phyloP scores from a whole-genome alignment of 768 basidiomycete genomes.

The Podaxis rugospora region DNA sequence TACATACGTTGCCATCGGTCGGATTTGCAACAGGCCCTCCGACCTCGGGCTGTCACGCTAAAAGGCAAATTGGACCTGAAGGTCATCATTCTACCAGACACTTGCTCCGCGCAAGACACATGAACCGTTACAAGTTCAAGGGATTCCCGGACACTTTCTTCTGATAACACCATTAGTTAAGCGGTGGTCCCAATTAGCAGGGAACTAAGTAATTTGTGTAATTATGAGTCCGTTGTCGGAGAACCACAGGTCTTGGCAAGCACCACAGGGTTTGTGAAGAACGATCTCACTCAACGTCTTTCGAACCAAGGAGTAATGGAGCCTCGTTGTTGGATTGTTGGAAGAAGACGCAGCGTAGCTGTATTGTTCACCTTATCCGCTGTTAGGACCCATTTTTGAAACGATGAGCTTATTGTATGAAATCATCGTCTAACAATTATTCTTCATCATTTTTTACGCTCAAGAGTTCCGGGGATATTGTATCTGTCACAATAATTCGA shows the following conservation, averaged over 20 bases:
- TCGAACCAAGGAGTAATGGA: background rate
- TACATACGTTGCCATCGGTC: background rate
- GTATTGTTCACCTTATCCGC: background rate
- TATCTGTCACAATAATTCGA: background rate
- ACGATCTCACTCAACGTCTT: background rate
- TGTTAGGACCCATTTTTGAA: background rate
- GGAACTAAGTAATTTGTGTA: background rate
- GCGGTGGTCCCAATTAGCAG: background rate
- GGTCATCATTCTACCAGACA: background rate
- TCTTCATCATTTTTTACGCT: background rate
- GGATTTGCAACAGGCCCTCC: background rate
- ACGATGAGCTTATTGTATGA: background rate
- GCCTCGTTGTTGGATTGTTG: background rate
- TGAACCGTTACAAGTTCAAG: background rate
- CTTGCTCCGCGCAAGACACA: background rate
- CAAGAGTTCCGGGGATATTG: background rate
- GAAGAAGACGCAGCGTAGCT: background rate
- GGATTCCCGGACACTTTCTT: background rate
- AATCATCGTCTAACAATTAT: background rate
- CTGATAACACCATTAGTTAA: constrained; percentile 1
- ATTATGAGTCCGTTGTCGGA: background rate
- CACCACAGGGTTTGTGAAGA: background rate
- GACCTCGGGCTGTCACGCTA: background rate
- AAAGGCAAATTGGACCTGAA: background rate
- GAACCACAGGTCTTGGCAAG: background rate